These are phyloP conservation scores for Cytospora piceicola DNA, from an alignment of 2,329 filamentous ascomycete species.

Conservation along the genomic window DNA sequence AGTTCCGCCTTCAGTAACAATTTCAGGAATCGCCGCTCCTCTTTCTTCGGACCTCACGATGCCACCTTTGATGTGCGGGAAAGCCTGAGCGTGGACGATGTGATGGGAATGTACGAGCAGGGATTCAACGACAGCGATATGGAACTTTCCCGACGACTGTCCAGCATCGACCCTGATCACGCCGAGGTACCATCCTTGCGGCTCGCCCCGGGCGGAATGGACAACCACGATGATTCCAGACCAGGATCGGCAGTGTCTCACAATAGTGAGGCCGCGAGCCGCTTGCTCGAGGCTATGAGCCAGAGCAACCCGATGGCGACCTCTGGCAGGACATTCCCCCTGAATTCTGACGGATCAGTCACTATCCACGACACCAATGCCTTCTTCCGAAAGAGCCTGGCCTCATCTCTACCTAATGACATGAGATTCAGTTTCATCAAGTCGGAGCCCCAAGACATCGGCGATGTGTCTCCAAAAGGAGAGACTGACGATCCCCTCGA, in stretches of 20 bases:
- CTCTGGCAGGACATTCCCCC: slow-evolving; percentile 31
- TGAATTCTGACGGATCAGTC: slow-evolving; percentile 41
- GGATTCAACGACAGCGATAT: slow-evolving; percentile 60
- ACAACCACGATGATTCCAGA: slow-evolving; percentile 36
- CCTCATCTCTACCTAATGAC: slow-evolving; percentile 42
- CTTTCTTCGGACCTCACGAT: slow-evolving; percentile 30
- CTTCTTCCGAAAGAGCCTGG: slow-evolving; percentile 43
- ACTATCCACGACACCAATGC: slow-evolving; percentile 44
- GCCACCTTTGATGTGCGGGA: slow-evolving; percentile 41
- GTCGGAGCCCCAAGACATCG: slow-evolving; percentile 24
- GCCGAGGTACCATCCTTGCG: slow-evolving; percentile 19
- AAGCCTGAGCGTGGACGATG: slow-evolving; percentile 66
- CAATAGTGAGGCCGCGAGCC: slow-evolving; percentile 42
- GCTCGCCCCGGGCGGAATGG: slow-evolving; percentile 19
- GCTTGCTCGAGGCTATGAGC: slow-evolving; percentile 47
- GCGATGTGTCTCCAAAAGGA: slow-evolving; percentile 26
- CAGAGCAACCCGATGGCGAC: slow-evolving; percentile 40
- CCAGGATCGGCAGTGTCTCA: slow-evolving; percentile 47
- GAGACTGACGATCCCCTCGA: slow-evolving; percentile 43
- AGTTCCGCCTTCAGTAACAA: slow-evolving; percentile 65
- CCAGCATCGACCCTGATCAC: slow-evolving; percentile 28
- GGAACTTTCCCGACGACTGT: slow-evolving; percentile 43
- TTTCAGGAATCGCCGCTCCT: slow-evolving; percentile 32
- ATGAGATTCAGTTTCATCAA: slow-evolving; percentile 40
- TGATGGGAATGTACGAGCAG: slow-evolving; percentile 72